A percentile compares a stretch with the other conserved stretches of the same genome.
Conservation (phyloP, 352 stramenopile species). For the Phytophthora pseudosyringae region DNA sequence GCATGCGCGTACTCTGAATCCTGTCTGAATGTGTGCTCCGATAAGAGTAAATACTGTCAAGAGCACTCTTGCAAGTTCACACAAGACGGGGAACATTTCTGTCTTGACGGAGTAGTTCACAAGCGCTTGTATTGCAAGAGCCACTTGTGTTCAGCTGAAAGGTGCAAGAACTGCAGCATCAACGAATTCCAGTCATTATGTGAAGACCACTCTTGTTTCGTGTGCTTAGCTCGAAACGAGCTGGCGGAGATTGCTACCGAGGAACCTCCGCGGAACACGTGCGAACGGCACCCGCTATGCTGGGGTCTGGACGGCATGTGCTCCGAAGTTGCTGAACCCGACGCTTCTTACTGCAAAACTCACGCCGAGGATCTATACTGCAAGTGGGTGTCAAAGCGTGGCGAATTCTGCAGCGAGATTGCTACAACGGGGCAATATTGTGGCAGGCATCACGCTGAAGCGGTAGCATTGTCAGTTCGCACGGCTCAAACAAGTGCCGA, state of each 20-base stretch:
- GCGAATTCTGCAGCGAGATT: slow-evolving; percentile 40
- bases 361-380: slow-evolving; percentile 39
- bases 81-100: slow-evolving; percentile 27
- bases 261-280: slow-evolving; percentile 60
- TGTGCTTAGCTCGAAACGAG: slow-evolving; percentile 46
- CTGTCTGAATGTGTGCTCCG: slow-evolving; percentile 41
- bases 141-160: slow-evolving; percentile 49
- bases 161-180: slow-evolving; percentile 48
- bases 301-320: slow-evolving; percentile 51
- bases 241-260: slow-evolving; percentile 35
- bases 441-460: slow-evolving; percentile 28
- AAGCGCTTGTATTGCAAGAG: slow-evolving; percentile 48
- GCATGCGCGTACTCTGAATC: slow-evolving; percentile 41
- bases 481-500: background rate
- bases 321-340: slow-evolving; percentile 36
- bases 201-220: slow-evolving; percentile 59
- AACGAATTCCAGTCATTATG: slow-evolving; percentile 50
- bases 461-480: background rate
- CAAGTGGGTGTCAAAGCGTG: slow-evolving; percentile 35
- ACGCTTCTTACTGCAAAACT: slow-evolving; percentile 53
- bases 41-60: slow-evolving; percentile 33
- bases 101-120: slow-evolving; percentile 28
- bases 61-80: slow-evolving; percentile 50
- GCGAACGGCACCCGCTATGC: slow-evolving; percentile 57
- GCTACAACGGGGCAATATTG: slow-evolving; percentile 46